Evolutionary conservation across 768 basidiomycete genomes (phyloP), one percentile per base, ranked within the genome.

Genomic region (Hypholoma fasciculare): DNA sequence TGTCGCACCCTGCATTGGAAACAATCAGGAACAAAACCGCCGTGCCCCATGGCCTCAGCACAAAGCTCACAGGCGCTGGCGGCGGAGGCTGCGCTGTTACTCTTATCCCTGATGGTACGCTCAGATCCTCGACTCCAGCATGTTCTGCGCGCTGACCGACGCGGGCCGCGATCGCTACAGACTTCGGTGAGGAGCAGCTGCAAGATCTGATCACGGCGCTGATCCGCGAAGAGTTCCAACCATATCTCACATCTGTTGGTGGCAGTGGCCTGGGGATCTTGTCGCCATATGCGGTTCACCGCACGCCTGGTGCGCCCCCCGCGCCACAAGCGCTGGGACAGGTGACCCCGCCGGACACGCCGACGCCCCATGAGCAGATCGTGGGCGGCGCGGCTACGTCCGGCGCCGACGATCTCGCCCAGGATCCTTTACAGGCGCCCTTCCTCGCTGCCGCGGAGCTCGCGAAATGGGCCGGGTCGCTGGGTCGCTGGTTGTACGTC

Each of bases 11-110:
- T 11, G 75, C 88, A 1, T 74, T 99, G 57, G 97, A 99, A 72
- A 74, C 79, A 19, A 94, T 98, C 63, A 84, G 87, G 54, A 73
- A 78, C n/a, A 86, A 82, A 63, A 92, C 94, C 0, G 78, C 80
- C 9, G 67, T 76, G 60, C 88, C 87, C 7, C 90, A 88, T 74
- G 74, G 76, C 9, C 77, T 98, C 49, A 86, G 86, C 65, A 95
- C 94, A n/a, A 97, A 98, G 77, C 75, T 99, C 56, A 99, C 97
- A 7, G 97, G 97, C 42, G 96, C 97, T 7, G 97, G 97, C 30
- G 97, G 97, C 40, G 97, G 97, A 23, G 97, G 97, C n/a, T 98
- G 97, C 68, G 89, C 95, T 4, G 94, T 98, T 30, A 96, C 96
- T 12, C 83, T 98, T 37, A 81, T 99, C 52, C 97, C 97, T 52